Evolutionary conservation across 2,329 filamentous ascomycete genomes (phyloP).

Genomic region (Fusarium goolgardi): DNA sequence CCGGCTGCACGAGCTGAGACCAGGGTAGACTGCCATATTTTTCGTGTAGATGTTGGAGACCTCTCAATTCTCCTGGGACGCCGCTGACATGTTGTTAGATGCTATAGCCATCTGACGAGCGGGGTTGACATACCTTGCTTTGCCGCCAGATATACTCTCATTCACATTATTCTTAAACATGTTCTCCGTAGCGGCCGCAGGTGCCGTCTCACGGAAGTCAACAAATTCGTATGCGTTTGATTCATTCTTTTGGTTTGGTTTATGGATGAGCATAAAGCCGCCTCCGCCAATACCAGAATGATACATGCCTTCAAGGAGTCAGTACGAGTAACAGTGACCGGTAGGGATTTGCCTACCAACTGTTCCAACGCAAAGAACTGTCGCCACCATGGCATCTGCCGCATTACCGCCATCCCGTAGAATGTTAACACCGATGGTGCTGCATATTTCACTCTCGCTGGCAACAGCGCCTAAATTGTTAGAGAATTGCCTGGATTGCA

Average conservation of each 20-base stretch:
- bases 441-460: constrained; percentile 70
- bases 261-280: constrained; percentile 80
- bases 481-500: constrained; percentile 7
- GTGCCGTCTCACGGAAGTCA: constrained; percentile 87
- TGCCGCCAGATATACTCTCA: constrained; percentile 74
- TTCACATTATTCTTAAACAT: constrained; percentile 81
- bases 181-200: constrained; percentile 79
- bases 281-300: constrained; percentile 80
- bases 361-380: constrained; percentile 72
- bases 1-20: constrained; percentile 74
- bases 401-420: constrained; percentile 72
- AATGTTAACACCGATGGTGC: constrained; percentile 67
- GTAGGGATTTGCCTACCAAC: constrained; percentile 50
- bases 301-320: constrained; percentile 62
- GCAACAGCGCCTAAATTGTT: constrained; percentile 67
- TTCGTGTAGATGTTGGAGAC: constrained; percentile 78
- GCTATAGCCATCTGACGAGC: accelerated
- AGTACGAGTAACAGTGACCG: accelerated
- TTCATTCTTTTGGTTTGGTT: constrained; percentile 61
- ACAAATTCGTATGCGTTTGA: constrained; percentile 75
- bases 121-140: constrained; percentile 71
- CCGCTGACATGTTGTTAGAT: constrained; percentile 56
- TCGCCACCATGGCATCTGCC: constrained; percentile 73
- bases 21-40: constrained; percentile 73
- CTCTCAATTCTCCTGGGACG: constrained; percentile 77